Evolutionary conservation across 495 filamentous ascomycete genomes (phyloP).

Genomic region (Lophiotrema nucula): DNA sequence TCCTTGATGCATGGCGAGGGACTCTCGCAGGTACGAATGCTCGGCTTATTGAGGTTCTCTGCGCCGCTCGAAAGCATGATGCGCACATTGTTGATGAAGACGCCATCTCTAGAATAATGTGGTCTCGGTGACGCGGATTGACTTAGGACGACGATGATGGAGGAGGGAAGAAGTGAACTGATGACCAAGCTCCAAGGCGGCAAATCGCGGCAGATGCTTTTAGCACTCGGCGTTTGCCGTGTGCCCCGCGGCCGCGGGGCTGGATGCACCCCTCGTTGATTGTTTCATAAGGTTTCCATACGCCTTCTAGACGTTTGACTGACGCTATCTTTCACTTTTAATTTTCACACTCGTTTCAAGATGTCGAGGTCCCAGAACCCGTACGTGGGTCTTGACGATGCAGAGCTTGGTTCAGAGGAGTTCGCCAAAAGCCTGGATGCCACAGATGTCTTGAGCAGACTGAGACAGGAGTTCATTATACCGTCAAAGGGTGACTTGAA

Average conservation of each 20-base stretch:
- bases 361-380: constrained; percentile 18
- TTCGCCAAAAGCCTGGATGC: constrained; percentile 67
- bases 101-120: constrained; percentile 10
- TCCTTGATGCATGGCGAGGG: constrained; percentile 5
- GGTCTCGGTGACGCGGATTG: too few species aligned
- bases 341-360: too few species aligned
- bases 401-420: constrained; percentile 38
- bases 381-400: constrained; percentile 30
- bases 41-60: neutral
- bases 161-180: too few species aligned
- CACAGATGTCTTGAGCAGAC: constrained; percentile 63
- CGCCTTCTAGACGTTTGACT: too few species aligned
- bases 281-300: too few species aligned
- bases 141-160: too few species aligned
- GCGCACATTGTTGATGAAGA: constrained; percentile 20
- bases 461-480: constrained; percentile 78
- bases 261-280: too few species aligned
- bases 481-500: constrained; percentile 77
- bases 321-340: too few species aligned
- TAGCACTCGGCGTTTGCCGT: too few species aligned
- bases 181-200: too few species aligned
- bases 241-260: too few species aligned
- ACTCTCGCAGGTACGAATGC: neutral
- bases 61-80: constrained; percentile 18
- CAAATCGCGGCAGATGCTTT: too few species aligned